Percentiles rank a stretch among this genome's conserved stretches.
Conservation (phyloP, 768 basidiomycete species). For the Kwoniella europaea region DNA sequence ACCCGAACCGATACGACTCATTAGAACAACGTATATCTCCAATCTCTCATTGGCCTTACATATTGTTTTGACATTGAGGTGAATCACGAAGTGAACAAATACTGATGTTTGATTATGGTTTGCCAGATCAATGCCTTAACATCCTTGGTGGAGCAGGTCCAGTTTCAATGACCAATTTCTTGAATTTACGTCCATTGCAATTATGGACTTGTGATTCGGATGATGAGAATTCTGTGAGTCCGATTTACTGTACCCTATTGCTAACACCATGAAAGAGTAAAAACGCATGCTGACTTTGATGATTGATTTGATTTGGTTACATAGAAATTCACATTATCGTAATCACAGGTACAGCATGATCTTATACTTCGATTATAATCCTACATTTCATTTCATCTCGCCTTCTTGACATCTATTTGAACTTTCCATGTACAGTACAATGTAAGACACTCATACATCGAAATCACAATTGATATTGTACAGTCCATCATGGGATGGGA, state of each 20-base stretch:
- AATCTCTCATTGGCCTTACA: too few species aligned
- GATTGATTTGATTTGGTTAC: too few species aligned
- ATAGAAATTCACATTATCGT: neutral
- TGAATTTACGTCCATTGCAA: conserved; percentile 16
- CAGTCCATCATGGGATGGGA: too few species aligned
- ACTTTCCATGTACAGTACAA: too few species aligned
- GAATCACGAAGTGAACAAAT: neutral
- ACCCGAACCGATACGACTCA: too few species aligned
- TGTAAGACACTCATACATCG: too few species aligned
- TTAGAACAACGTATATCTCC: too few species aligned
- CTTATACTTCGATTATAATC: neutral
- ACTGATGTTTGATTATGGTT: too few species aligned
- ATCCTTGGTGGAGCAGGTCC: conserved; percentile 15
- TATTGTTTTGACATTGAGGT: neutral
- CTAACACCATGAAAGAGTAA: too few species aligned
- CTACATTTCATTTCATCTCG: neutral
- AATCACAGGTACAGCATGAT: too few species aligned
- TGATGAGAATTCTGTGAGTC: conserved; percentile 16
- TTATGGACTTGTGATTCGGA: conserved; percentile 8
- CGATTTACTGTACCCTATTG: neutral
- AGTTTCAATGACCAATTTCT: conserved; percentile 5
- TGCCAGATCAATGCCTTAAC: conserved; percentile 22
- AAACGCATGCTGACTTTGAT: too few species aligned
- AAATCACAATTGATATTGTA: too few species aligned
- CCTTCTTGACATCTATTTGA: neutral